phyloP scores from a whole-genome alignment of 495 filamentous ascomycete species.

The Neurospora hispaniola region DNA sequence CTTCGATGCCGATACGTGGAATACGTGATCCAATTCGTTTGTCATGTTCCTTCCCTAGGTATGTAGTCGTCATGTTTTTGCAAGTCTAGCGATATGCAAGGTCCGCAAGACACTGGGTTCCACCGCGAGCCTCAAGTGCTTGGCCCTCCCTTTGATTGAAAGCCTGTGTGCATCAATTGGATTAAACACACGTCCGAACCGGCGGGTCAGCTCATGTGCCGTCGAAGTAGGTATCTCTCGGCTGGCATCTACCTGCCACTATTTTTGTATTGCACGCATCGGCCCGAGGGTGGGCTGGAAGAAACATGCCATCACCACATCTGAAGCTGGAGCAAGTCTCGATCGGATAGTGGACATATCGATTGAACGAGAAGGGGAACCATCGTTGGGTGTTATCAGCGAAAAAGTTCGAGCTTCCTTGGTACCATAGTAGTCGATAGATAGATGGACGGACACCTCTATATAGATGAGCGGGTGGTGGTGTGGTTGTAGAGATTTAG shows the following conservation, averaged over 20 bases:
- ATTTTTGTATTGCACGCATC: neutral
- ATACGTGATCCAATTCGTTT: neutral
- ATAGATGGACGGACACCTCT: neutral
- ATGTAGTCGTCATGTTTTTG: neutral
- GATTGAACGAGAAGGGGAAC: neutral
- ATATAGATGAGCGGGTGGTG: neutral
- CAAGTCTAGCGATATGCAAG: neutral
- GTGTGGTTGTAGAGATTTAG: neutral
- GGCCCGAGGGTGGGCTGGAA: neutral
- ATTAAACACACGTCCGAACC: neutral
- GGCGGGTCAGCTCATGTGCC: neutral
- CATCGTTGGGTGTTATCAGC: neutral
- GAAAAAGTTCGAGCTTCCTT: neutral
- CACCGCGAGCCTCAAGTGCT: neutral
- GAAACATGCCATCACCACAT: neutral
- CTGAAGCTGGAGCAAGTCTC: neutral
- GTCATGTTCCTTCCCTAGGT: neutral
- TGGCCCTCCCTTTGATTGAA: neutral
- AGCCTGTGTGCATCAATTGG: neutral
- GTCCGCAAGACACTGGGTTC: neutral
- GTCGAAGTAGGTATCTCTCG: neutral
- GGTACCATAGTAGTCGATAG: neutral
- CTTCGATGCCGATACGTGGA: neutral
- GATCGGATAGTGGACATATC: neutral
- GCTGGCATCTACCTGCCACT: neutral